Evolutionary conservation across 805 yeast genomes (phyloP).

Genomic region (Hanseniaspora vineae): DNA sequence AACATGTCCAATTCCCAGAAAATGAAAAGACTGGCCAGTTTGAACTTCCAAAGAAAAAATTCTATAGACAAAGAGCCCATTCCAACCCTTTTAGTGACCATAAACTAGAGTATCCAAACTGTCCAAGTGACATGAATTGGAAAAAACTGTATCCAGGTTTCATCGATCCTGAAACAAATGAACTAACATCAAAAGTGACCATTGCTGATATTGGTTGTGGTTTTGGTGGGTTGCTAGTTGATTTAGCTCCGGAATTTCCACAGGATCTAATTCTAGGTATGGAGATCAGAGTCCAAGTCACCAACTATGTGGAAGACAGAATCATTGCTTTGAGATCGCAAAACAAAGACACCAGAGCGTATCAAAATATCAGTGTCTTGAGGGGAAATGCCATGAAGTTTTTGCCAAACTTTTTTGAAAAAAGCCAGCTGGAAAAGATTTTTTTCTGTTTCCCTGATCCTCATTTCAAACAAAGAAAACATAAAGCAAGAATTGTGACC

Average conservation of each 20-base stretch:
- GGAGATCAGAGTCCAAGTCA: slow-evolving; percentile 97
- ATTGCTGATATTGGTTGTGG: slow-evolving; percentile 98
- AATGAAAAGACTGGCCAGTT: slow-evolving; percentile 10
- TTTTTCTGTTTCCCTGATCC: slow-evolving; percentile 99
- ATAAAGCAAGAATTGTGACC: slow-evolving; percentile 92
- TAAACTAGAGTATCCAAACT: slow-evolving; percentile 70
- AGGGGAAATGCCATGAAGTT: slow-evolving; percentile 98
- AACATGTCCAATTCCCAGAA: slow-evolving; percentile 33
- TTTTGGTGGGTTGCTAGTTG: slow-evolving; percentile 80
- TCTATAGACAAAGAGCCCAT: slow-evolving; percentile 93
- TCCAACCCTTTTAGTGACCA: slow-evolving; percentile 97
- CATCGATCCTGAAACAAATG: slow-evolving; percentile 31
- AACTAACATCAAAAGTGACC: slow-evolving; percentile 37
- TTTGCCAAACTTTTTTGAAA: slow-evolving; percentile 80
- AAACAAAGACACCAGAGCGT: slow-evolving; percentile 27
- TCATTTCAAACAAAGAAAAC: slow-evolving; percentile 93
- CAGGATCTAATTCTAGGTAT: slow-evolving; percentile 73
- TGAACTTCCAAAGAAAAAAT: slow-evolving; percentile 71
- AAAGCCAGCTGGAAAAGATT: slow-evolving; percentile 75
- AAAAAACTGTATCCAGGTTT: slow-evolving; percentile 54
- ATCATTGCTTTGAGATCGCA: slow-evolving; percentile 69
- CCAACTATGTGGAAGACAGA: slow-evolving; percentile 92
- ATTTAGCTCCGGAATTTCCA: slow-evolving; percentile 67
- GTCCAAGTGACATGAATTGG: slow-evolving; percentile 88
- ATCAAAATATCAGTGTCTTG: slow-evolving; percentile 77